Conservation (phyloP, 2,329 filamentous ascomycete species). For the Gaeumannomyces sp. region DNA sequence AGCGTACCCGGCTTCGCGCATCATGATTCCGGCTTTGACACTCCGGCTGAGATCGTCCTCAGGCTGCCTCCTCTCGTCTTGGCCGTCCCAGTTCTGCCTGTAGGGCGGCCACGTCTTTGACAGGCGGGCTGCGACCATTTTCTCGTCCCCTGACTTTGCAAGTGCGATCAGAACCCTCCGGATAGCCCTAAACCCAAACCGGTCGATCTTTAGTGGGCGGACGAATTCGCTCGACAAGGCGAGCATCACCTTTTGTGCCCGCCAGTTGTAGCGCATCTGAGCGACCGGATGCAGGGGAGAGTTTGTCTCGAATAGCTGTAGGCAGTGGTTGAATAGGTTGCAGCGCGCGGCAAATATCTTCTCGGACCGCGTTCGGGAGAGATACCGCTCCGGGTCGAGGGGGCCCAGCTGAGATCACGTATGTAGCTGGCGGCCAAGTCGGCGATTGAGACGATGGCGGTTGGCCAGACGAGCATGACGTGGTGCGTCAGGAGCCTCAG, state of each 20-base stretch:
- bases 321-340: constrained; percentile 33
- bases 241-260: constrained; percentile 49
- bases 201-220: constrained; percentile 44
- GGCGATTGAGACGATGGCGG: constrained; percentile 23
- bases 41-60: constrained; percentile 50
- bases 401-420: not conserved
- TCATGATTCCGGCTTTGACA: constrained; percentile 45
- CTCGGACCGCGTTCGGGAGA: not conserved
- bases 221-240: constrained; percentile 42
- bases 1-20: constrained; percentile 51
- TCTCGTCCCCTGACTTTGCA: constrained; percentile 46
- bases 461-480: constrained; percentile 24
- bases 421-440: constrained; percentile 16
- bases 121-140: constrained; percentile 40
- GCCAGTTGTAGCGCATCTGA: constrained; percentile 46
- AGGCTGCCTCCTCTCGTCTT: constrained; percentile 46
- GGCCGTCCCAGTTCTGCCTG: constrained; percentile 48
- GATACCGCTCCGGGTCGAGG: not conserved
- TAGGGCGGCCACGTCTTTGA: constrained; percentile 56
- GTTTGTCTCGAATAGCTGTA: constrained; percentile 31
- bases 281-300: constrained; percentile 23
- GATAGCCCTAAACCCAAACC: constrained; percentile 47
- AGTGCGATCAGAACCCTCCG: constrained; percentile 46
- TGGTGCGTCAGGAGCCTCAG: constrained; percentile 23
- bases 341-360: constrained; percentile 16